Percentiles rank a stretch among this genome's conserved stretches.
These are phyloP conservation scores for Cochlearia excelsa DNA, from an alignment of 345 rosid genomes.

Conservation along the genomic window DNA sequence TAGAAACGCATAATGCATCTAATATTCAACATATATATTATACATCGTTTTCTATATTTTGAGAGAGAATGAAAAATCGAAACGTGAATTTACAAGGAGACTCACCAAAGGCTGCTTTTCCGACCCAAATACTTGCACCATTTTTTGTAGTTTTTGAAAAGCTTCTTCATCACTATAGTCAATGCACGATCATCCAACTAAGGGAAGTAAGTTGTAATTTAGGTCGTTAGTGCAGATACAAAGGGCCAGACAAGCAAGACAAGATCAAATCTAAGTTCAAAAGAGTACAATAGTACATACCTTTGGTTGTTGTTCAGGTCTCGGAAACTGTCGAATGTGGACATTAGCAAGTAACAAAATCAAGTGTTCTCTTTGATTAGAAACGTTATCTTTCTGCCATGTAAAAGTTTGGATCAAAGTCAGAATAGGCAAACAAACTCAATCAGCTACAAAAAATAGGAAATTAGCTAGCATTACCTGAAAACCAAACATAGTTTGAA, in stretches of 20 bases:
- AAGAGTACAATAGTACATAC: slow-evolving; percentile 27
- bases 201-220: slow-evolving; percentile 1
- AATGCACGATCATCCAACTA: slow-evolving; percentile 61
- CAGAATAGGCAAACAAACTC: slow-evolving; percentile 1
- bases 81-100: background rate
- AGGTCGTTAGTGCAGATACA: slow-evolving; percentile 8
- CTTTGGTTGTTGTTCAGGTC: slow-evolving; percentile 52
- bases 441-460: slow-evolving; percentile 6
- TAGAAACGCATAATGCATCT: slow-evolving; percentile 1
- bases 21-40: background rate
- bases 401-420: slow-evolving; percentile 9
- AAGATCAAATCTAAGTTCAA: slow-evolving; percentile 15
- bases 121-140: slow-evolving; percentile 72
- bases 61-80: no score
- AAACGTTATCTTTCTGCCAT: slow-evolving; percentile 53
- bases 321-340: slow-evolving; percentile 52
- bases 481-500: slow-evolving; percentile 60
- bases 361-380: slow-evolving; percentile 66
- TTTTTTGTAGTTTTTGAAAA: slow-evolving; percentile 58
- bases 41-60: background rate
- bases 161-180: slow-evolving; percentile 55
- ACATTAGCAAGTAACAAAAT: slow-evolving; percentile 59
- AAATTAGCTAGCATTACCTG: slow-evolving; percentile 41
- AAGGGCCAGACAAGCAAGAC: slow-evolving; percentile 8
- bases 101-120: slow-evolving; percentile 66